Percentiles rank a stretch among this genome's conserved stretches.
Evolutionary conservation across 2,329 filamentous ascomycete genomes (phyloP).

Genomic region (Ophiostoma sp.): DNA sequence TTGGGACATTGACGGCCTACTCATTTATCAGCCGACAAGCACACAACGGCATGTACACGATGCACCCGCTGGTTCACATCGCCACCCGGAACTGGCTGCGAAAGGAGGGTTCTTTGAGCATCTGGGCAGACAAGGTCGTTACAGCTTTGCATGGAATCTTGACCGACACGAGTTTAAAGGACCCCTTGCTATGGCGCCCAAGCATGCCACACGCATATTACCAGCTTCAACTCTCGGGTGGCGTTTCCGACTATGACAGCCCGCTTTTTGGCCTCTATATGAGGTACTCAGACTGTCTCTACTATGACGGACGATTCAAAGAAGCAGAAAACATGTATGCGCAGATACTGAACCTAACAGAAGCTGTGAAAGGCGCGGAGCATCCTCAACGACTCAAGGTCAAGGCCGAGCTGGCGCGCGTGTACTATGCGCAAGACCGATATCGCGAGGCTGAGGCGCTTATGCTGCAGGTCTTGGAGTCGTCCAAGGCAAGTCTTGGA

Average conservation of each 20-base stretch:
- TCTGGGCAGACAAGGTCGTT: neutral
- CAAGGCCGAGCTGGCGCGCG: neutral
- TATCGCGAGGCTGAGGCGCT: neutral
- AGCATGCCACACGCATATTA: neutral
- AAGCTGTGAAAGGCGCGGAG: neutral
- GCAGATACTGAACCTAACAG: neutral
- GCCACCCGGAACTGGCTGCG: neutral
- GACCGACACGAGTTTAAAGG: neutral
- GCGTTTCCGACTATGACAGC: neutral
- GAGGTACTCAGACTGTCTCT: neutral
- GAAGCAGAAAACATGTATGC: neutral
- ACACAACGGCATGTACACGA: neutral
- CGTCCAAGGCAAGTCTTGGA: neutral
- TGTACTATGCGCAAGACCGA: neutral
- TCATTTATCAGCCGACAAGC: neutral
- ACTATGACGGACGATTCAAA: neutral
- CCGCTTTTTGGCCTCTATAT: neutral
- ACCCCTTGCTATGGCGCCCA: neutral
- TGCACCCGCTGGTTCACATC: neutral
- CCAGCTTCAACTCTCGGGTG: neutral
- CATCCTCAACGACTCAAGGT: neutral
- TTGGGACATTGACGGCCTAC: neutral
- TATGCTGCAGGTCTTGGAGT: neutral
- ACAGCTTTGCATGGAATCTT: neutral
- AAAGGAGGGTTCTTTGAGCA: neutral